These are phyloP conservation scores for Zoysia japonica DNA, from an alignment of 176 grass and related monocot genomes.

Conservation along the genomic window DNA sequence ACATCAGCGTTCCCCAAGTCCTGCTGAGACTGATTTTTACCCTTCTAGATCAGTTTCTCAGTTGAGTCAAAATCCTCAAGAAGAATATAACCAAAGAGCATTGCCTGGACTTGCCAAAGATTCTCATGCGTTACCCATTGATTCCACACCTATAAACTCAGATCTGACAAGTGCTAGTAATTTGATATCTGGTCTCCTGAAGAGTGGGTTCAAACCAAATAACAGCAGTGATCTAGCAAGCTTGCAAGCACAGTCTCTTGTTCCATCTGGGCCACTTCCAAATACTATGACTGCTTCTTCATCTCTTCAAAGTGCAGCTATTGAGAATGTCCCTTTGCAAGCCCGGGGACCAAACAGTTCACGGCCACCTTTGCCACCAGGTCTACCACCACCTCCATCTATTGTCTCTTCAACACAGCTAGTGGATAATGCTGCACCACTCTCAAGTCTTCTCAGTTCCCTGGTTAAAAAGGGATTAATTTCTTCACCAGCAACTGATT, in stretches of 20 bases:
- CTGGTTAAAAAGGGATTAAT: slow-evolving; percentile 94
- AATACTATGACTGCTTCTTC: slow-evolving; percentile 29
- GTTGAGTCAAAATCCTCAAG: slow-evolving; percentile 42
- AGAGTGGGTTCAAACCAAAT: slow-evolving; percentile 60
- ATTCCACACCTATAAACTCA: slow-evolving; percentile 33
- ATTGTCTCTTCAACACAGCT: slow-evolving; percentile 28
- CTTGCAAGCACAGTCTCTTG: slow-evolving; percentile 41
- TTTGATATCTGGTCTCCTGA: slow-evolving; percentile 70
- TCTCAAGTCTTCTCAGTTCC: slow-evolving; percentile 86
- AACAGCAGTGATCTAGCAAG: slow-evolving; percentile 33
- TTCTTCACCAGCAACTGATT: slow-evolving; percentile 61
- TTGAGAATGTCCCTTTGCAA: slow-evolving; percentile 30
- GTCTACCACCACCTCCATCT: slow-evolving; percentile 52
- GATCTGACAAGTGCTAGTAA: slow-evolving; percentile 47
- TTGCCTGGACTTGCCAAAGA: slow-evolving; percentile 26
- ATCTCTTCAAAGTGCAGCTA: slow-evolving; percentile 40
- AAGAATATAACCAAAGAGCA: slow-evolving; percentile 43
- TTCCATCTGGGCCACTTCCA: slow-evolving; percentile 49
- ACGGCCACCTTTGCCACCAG: slow-evolving; percentile 72
- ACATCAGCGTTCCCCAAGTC: slow-evolving; percentile 51
- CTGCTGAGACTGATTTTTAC: slow-evolving; percentile 53
- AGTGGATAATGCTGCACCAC: slow-evolving; percentile 50
- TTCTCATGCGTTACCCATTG: slow-evolving; percentile 36
- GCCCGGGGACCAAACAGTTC: slow-evolving; percentile 34
- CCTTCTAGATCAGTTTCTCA: slow-evolving; percentile 42